These are phyloP conservation scores for Neostapfia colusana DNA, from an alignment of 176 grass and related monocot genomes.

Conservation along the genomic window DNA sequence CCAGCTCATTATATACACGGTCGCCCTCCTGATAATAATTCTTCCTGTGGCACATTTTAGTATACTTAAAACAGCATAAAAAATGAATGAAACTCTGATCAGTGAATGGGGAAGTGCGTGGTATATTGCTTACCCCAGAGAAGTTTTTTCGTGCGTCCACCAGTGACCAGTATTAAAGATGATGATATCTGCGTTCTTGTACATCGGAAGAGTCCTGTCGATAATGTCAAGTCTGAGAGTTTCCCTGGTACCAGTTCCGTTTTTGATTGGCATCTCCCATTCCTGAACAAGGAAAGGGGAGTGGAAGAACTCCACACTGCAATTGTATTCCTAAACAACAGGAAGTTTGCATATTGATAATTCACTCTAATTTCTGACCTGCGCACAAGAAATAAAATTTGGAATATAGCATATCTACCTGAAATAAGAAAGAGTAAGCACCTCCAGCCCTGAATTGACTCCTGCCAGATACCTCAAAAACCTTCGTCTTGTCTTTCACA, in stretches of 20 bases:
- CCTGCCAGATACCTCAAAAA: constrained; percentile 82
- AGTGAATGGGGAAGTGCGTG: constrained; percentile 12
- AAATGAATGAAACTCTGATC: constrained; percentile 20
- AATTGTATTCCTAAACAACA: constrained; percentile 77
- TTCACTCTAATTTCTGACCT: constrained; percentile 23
- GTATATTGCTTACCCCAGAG: constrained; percentile 62
- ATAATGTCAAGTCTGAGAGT: constrained; percentile 87
- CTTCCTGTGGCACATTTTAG: constrained; percentile 51
- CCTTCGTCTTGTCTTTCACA: constrained; percentile 58
- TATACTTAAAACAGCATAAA: constrained; percentile 18
- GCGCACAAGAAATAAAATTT: neutral
- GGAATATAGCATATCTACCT: constrained; percentile 31
- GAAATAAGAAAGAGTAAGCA: constrained; percentile 77
- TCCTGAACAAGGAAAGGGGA: constrained; percentile 88
- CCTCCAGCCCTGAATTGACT: constrained; percentile 61
- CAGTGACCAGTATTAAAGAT: constrained; percentile 95
- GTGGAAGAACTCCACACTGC: constrained; percentile 80
- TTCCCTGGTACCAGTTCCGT: constrained; percentile 55
- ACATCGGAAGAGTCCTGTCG: constrained; percentile 44
- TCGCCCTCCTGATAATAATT: constrained; percentile 89
- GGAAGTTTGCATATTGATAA: constrained; percentile 30
- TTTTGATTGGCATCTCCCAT: constrained; percentile 47
- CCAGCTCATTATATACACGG: constrained; percentile 59
- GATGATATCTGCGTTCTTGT: constrained; percentile 76
- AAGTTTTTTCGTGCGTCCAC: constrained; percentile 97